Evolutionary conservation across 75 land plant species (phyloP).

Genomic region (Chamaecyparis obtusa): DNA sequence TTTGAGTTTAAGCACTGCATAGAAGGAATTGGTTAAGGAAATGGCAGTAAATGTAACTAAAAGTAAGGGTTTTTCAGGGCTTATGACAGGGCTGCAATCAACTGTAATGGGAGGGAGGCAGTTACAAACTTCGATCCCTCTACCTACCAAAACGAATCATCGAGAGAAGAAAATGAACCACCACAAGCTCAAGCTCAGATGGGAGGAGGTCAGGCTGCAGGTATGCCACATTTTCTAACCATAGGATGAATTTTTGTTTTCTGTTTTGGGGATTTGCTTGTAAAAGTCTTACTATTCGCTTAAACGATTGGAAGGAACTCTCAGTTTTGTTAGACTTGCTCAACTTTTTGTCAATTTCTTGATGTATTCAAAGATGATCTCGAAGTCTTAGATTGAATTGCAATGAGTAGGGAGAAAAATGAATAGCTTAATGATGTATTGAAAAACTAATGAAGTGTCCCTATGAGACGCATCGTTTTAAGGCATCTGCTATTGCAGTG

Average conservation of each 20-base stretch:
- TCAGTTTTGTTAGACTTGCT: background rate
- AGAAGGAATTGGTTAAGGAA: background rate
- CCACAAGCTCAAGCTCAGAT: slow-evolving; percentile 9
- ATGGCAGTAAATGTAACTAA: background rate
- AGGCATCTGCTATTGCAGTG: background rate
- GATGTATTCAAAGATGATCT: background rate
- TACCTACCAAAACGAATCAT: slow-evolving; percentile 46
- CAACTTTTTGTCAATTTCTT: background rate
- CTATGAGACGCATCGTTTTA: background rate
- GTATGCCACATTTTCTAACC: background rate
- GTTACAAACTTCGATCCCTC: slow-evolving; percentile 83
- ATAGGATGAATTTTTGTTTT: too few relatives aligned
- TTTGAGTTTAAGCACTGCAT: background rate
- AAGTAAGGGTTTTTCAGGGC: slow-evolving; percentile 46
- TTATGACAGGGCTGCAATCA: slow-evolving; percentile 80
- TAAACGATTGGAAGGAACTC: background rate
- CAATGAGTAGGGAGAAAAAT: background rate
- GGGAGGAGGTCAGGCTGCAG: background rate
- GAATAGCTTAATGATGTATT: background rate
- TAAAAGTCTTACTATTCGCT: background rate
- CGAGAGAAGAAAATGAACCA: slow-evolving; percentile 32
- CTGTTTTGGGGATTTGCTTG: background rate
- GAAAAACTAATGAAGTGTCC: background rate
- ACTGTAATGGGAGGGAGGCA: slow-evolving; percentile 76
- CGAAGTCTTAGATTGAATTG: background rate